Evolutionary conservation across 345 rosid species (phyloP), one percentile per base, ranked within the genome.

Genomic region (Dovyalis caffra): DNA sequence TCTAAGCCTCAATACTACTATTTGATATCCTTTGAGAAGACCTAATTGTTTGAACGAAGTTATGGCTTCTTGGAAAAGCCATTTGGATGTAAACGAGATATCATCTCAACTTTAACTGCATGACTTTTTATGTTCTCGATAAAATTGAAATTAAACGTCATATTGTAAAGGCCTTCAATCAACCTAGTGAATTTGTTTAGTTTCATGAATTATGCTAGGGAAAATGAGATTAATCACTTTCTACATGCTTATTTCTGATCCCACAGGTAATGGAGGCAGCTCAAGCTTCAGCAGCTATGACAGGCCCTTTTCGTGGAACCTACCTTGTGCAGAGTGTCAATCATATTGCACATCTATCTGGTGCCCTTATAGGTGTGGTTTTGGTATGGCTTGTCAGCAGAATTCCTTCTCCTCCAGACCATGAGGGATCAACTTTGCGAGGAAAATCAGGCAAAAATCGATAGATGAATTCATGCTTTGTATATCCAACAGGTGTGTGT

Each of bases 221-320:
- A 34, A 16, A 31, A 26, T 34, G n/a, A 16, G 12, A 76, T 40
- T 37, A 31, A 61, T 65, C 66, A 43, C 15, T 43, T 14, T 71
- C 20, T 21, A 0, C 25, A 51, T 53, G 62, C 31, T 47, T 10
- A 69, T 26, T 21, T 83, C 72, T 73, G 78, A 23, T 51, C 38
- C 63, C 15, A 63, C 80, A 89, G 96, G 97, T 94, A 70, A 89
- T 94, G 97, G 96, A 94, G 81, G 98, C 98, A 71, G 95, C 98
- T 45, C 97, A 92, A 76, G 90, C 97, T 63, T 92, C 98, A 8
- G 89, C 93, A 29, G 92, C 92, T 61, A 66, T 89, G 76, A 84
- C 93, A 25, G 86, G 91, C 68, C 64, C 84, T 56, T 81, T 81
- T 38, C 77, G 71, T 8, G 94, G 94, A 74, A 87, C 85, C 75